These are phyloP conservation scores for Blastobotrys niveus DNA, from an alignment of 1,139 yeast species.

Conservation along the genomic window DNA sequence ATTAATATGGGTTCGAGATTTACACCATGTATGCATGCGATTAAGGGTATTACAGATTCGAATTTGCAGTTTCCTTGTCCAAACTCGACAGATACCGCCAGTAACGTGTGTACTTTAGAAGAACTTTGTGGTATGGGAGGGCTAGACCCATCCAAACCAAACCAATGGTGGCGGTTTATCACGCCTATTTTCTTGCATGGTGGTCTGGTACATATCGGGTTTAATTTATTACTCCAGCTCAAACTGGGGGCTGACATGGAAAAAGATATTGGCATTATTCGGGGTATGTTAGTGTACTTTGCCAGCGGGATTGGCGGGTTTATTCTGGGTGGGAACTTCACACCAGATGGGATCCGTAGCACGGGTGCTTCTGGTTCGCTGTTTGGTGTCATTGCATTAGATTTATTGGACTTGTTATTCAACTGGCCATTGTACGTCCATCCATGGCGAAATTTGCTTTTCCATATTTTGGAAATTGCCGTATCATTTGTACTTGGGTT, in stretches of 20 bases:
- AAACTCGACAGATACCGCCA: conserved; percentile 51
- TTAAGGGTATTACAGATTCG: conserved; percentile 47
- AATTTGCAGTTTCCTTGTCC: conserved; percentile 58
- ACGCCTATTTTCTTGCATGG: conserved; percentile 74
- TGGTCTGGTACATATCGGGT: conserved; percentile 63
- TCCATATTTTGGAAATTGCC: conserved; percentile 53
- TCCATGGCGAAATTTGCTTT: conserved; percentile 40
- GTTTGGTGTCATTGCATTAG: conserved; percentile 64
- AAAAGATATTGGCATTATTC: conserved; percentile 49
- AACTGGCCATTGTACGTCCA: conserved; percentile 46
- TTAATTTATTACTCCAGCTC: conserved; percentile 58
- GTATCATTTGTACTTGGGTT: conserved; percentile 61
- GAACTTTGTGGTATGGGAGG: conserved; percentile 63
- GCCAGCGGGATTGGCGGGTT: conserved; percentile 65
- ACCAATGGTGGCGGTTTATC: conserved; percentile 67
- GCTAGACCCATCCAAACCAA: conserved; percentile 29
- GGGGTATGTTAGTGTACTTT: conserved; percentile 54
- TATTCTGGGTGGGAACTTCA: conserved; percentile 63
- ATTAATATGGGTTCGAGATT: conserved; percentile 70
- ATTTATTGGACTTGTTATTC: conserved; percentile 52
- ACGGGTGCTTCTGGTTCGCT: conserved; percentile 75
- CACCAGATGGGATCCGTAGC: conserved; percentile 64
- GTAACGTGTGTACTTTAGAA: conserved; percentile 52
- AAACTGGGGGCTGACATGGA: conserved; percentile 62
- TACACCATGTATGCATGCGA: conserved; percentile 62